Evolutionary conservation across 1,284 basidiomycete genomes (phyloP).

Genomic region (Peniophora sp.): DNA sequence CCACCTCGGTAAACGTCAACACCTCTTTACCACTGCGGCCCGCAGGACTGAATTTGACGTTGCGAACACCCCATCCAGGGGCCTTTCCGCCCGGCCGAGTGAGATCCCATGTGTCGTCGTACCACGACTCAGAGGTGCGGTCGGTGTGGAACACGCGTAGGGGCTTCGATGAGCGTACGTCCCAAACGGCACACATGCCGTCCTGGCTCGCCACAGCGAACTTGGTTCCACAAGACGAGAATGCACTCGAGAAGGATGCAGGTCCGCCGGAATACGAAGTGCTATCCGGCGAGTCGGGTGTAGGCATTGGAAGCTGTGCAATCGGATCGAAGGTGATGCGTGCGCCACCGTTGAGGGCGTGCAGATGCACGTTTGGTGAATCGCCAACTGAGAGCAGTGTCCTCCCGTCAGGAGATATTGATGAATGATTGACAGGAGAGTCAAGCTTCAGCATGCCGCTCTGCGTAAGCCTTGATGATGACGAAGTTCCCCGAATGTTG

Average conservation of each 20-base stretch:
- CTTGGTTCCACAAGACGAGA: conserved; percentile 71
- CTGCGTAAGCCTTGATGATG: conserved; percentile 34
- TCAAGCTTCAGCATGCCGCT: conserved; percentile 52
- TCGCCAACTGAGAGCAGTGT: conserved; percentile 84
- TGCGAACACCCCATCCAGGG: conserved; percentile 72
- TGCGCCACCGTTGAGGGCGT: conserved; percentile 54
- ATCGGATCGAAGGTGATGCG: conserved; percentile 50
- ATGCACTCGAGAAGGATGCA: conserved; percentile 80
- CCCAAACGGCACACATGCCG: conserved; percentile 75
- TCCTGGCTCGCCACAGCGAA: conserved; percentile 86
- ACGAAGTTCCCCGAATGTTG: conserved; percentile 35
- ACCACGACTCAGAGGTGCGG: conserved; percentile 41
- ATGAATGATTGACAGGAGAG: conserved; percentile 68
- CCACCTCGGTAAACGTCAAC: conserved; percentile 79
- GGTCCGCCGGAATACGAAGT: conserved; percentile 34
- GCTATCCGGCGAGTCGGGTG: conserved; percentile 27
- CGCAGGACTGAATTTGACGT: conserved; percentile 65
- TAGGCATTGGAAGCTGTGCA: conserved; percentile 47
- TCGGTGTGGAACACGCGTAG: conserved; percentile 58
- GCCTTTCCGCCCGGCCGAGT: conserved; percentile 40
- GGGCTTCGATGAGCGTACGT: conserved; percentile 64
- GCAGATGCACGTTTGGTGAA: conserved; percentile 73
- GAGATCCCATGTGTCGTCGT: conserved; percentile 63
- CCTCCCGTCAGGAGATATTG: conserved; percentile 78
- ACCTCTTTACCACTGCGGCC: conserved; percentile 49